Conservation (phyloP, 306 rosid species). For the Pyrus betulifolia region DNA sequence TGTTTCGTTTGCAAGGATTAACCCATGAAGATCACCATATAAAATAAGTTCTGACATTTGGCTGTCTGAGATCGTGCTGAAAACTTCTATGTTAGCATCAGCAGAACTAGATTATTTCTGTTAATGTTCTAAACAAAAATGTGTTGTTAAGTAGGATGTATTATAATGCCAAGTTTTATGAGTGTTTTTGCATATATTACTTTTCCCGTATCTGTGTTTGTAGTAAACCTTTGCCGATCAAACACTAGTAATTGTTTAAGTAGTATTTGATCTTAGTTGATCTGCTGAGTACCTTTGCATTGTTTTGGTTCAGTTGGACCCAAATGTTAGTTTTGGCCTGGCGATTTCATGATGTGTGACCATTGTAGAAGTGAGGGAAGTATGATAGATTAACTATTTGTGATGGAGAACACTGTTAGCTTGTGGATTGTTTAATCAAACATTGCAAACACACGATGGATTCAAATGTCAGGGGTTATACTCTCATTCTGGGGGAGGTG, state of each 20-base stretch:
- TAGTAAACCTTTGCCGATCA: neutral
- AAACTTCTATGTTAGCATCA: neutral
- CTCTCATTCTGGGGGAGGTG: neutral
- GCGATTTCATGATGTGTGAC: too few relatives aligned
- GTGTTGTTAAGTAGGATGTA: neutral
- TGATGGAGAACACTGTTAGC: neutral
- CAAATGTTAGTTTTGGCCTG: neutral
- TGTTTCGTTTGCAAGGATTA: neutral
- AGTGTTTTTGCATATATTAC: neutral
- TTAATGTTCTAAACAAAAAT: neutral
- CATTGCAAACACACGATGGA: neutral
- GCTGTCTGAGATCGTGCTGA: neutral
- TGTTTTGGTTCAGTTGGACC: neutral
- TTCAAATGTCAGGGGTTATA: neutral
- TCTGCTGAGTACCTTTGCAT: too few relatives aligned
- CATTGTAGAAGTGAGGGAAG: neutral
- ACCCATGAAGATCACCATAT: neutral
- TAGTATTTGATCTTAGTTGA: too few relatives aligned
- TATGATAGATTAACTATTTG: neutral
- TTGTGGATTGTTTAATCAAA: neutral
- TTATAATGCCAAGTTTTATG: neutral
- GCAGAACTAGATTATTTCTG: neutral
- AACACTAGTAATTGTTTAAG: neutral
- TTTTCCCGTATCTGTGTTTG: neutral
- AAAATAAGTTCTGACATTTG: neutral